Evolutionary conservation across 1,139 yeast genomes (phyloP).

Genomic region (Pichia sp.): DNA sequence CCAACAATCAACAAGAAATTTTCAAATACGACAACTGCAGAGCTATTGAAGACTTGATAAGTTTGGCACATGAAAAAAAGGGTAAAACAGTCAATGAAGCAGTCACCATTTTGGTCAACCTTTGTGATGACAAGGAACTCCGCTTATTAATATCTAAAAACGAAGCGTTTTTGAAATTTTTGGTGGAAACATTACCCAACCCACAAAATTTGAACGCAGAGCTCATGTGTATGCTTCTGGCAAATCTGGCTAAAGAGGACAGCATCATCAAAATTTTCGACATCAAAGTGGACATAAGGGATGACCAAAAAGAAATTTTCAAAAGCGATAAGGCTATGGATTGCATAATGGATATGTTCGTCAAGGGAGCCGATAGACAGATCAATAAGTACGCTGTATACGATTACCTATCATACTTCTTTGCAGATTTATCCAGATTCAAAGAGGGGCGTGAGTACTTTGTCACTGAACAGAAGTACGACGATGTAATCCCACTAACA

Average conservation of each 20-base stretch:
- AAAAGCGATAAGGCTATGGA: conserved; percentile 64
- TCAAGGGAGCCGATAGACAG: conserved; percentile 72
- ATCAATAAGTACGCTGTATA: conserved; percentile 69
- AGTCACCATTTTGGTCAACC: conserved; percentile 73
- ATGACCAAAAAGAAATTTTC: conserved; percentile 41
- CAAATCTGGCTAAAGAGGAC: conserved; percentile 81
- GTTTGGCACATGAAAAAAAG: conserved; percentile 45
- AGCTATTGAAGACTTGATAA: conserved; percentile 72
- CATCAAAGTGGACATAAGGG: conserved; percentile 37
- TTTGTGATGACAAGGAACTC: conserved; percentile 69
- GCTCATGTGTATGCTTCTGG: conserved; percentile 74
- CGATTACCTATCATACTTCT: conserved; percentile 83
- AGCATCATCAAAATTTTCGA: conserved; percentile 51
- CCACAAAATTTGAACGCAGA: conserved; percentile 67
- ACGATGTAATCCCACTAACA: conserved; percentile 72
- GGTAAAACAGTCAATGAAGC: conserved; percentile 52
- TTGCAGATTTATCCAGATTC: conserved; percentile 83
- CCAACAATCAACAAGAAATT: conserved; percentile 49
- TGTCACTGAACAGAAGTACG: conserved; percentile 66
- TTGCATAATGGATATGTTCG: conserved; percentile 86
- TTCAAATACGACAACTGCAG: conserved; percentile 69
- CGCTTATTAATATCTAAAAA: conserved; percentile 66
- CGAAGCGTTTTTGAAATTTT: conserved; percentile 49
- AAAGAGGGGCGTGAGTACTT: conserved; percentile 72
- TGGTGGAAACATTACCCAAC: conserved; percentile 53